Base-by-base conservation (phyloP, 495 filamentous ascomycete species). In the Lasiosphaeria miniovina region DNA sequence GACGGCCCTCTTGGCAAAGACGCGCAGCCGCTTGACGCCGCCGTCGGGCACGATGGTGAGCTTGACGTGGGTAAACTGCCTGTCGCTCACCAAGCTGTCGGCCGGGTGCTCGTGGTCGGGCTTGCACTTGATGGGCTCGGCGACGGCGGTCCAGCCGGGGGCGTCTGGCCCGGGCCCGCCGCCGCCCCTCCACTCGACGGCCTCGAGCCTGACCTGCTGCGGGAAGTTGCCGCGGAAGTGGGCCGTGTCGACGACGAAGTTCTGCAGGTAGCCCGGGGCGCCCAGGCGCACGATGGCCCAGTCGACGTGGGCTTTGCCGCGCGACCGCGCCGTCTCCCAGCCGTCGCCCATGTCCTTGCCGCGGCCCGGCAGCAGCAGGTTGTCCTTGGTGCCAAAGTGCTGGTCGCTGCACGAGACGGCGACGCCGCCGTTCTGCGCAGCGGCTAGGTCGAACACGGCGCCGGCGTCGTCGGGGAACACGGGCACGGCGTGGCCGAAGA, bases 291-390 rank as follows among this genome's bases (percentile, higher is more conserved):
- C 80, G 61, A 96, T 86, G 9, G 87, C 81, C 92, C 93, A 96
- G 74, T 97, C 93, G 17, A 89, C 77, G 73, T 97, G 93, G 10
- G 83, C 88, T 64, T 84, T 84, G 31, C 80, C 84, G 32, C 93
- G 75, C 36, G 87, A 91, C 41, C 93, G 82, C 55, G 88, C 86
- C 10, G 92, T 97, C 75, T 97, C 92, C 92, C 93, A 97, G 3
- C 93, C 93, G 71, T 96, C 92, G 36, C 91, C 89, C 91, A 96
- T 96, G 73, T 97, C 87, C 68, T 87, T 84, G 6, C 93, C 93
- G 33, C 93, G 80, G 3, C 91, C 91, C 3, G 93, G 92, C 11
- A 96, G 77, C 12, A 96, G 82, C 49, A 96, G 72, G 71, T 97
- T 96, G 60, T 87, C 85, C 70, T 86, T 89, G 8, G 84, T 86